These are phyloP conservation scores for Lactifluus subvellereus DNA, from an alignment of 768 basidiomycete species.

Conservation along the genomic window DNA sequence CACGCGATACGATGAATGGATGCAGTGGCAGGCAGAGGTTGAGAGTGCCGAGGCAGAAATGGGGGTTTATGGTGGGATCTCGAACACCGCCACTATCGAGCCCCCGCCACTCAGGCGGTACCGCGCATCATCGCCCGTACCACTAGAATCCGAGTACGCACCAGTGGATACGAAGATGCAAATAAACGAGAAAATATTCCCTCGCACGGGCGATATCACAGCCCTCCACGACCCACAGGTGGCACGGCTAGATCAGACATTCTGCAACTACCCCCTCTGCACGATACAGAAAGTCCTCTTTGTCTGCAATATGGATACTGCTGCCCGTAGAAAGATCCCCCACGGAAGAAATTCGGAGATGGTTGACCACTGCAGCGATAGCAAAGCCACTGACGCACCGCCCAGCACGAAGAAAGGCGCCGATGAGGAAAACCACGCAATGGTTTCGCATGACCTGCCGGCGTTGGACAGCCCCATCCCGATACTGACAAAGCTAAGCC, in stretches of 20 bases:
- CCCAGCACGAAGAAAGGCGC: not conserved
- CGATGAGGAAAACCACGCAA: not conserved
- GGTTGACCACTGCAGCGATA: not conserved
- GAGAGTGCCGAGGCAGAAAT: slow-evolving; percentile 18
- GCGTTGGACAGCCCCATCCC: not conserved
- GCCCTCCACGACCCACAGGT: slow-evolving; percentile 54
- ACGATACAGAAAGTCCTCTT: slow-evolving; percentile 64
- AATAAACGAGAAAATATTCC: slow-evolving; percentile 36
- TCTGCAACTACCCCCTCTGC: slow-evolving; percentile 53
- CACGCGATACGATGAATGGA: slow-evolving; percentile 48
- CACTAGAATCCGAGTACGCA: not conserved
- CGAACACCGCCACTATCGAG: not conserved
- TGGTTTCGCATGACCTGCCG: not conserved
- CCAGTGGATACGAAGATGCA: slow-evolving; percentile 14
- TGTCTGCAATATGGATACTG: slow-evolving; percentile 46
- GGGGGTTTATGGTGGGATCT: slow-evolving; percentile 26
- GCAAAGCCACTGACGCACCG: not conserved
- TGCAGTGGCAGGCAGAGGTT: slow-evolving; percentile 31
- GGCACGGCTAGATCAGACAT: slow-evolving; percentile 52
- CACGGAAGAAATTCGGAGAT: not conserved
- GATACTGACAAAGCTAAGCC: slow-evolving; percentile 9
- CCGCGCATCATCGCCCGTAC: slow-evolving; percentile 4
- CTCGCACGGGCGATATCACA: slow-evolving; percentile 58
- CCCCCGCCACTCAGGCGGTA: slow-evolving; percentile 12
- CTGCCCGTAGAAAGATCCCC: not conserved